These are phyloP conservation scores for Emmonsia crescens DNA, from an alignment of 2,329 filamentous ascomycete species.

Conservation along the genomic window DNA sequence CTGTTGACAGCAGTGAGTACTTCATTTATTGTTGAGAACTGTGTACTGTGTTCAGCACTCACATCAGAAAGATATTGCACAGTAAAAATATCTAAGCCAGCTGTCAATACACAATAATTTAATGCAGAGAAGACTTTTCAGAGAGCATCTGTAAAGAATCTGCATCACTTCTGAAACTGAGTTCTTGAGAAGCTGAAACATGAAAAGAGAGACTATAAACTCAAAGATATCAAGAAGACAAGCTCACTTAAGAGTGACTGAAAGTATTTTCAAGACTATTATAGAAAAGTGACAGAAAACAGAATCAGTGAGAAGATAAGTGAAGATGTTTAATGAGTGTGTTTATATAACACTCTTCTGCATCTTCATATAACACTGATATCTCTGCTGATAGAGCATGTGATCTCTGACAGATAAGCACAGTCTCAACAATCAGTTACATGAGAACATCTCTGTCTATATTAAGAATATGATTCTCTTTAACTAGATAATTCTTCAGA, in stretches of 20 bases:
- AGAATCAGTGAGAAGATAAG: conserved; percentile 14
- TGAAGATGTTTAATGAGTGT: conserved; percentile 11
- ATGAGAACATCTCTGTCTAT: conserved; percentile 14
- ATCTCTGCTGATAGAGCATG: conserved; percentile 10
- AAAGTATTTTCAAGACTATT: conserved; percentile 18
- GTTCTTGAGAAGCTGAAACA: conserved; percentile 14
- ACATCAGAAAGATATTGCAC: conserved; percentile 13
- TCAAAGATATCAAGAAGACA: conserved; percentile 13
- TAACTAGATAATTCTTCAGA: conserved; percentile 17
- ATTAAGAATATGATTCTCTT: conserved; percentile 17
- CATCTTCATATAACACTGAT: conserved; percentile 7
- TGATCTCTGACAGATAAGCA: conserved; percentile 13
- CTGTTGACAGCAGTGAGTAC: conserved; percentile 12
- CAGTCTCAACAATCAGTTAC: conserved; percentile 11
- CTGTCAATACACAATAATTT: conserved; percentile 13
- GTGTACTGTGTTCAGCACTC: background rate
- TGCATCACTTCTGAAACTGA: conserved; percentile 17
- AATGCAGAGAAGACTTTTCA: conserved; percentile 12
- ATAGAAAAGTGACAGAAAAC: conserved; percentile 10
- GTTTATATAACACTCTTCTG: conserved; percentile 3
- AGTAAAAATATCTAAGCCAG: conserved; percentile 13
- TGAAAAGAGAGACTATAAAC: conserved; percentile 6
- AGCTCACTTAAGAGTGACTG: conserved; percentile 15
- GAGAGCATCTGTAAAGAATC: conserved; percentile 13
- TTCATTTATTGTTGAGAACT: background rate